These are phyloP conservation scores for Rhizopus arrhizus DNA, from an alignment of 371 early-diverging fungal genomes.

Conservation along the genomic window DNA sequence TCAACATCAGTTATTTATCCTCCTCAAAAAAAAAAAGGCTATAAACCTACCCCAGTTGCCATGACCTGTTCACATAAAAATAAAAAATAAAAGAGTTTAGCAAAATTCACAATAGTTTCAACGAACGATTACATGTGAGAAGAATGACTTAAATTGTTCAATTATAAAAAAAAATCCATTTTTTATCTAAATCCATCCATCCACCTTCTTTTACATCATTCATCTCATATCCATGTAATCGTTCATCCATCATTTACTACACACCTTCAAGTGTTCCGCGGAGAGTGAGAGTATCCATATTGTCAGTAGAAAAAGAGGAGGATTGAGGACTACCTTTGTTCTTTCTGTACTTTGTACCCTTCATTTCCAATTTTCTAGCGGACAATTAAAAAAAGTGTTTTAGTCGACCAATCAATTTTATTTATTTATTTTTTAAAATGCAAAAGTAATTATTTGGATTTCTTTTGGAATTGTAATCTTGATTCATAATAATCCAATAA, in stretches of 20 bases:
- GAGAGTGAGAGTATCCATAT: slow-evolving; percentile 61
- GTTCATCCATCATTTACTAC: slow-evolving; percentile 7
- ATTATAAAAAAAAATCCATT: not conserved
- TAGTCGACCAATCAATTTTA: not conserved
- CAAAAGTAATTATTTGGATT: not conserved
- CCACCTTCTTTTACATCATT: slow-evolving; percentile 11
- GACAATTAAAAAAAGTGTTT: not conserved
- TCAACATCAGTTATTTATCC: not conserved
- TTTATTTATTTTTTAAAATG: slow-evolving; percentile 2
- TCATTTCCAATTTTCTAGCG: not conserved
- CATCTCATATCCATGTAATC: slow-evolving; percentile 6
- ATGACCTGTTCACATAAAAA: slow-evolving; percentile 30
- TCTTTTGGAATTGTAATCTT: not conserved
- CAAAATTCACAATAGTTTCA: not conserved
- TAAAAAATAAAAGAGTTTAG: slow-evolving; percentile 6
- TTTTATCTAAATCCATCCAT: slow-evolving; percentile 27
- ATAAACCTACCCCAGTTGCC: slow-evolving; percentile 46
- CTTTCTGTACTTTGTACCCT: not conserved
- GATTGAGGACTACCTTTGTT: slow-evolving; percentile 20
- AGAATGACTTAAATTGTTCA: not conserved
- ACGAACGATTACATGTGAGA: not conserved
- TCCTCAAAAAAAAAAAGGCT: not conserved
- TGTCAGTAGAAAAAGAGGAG: slow-evolving; percentile 46
- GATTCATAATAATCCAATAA: slow-evolving; percentile 1
- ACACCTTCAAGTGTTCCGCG: slow-evolving; percentile 59